phyloP scores from a whole-genome alignment of 176 grass and related monocot genomes.

The Paspalum vaginatum region DNA sequence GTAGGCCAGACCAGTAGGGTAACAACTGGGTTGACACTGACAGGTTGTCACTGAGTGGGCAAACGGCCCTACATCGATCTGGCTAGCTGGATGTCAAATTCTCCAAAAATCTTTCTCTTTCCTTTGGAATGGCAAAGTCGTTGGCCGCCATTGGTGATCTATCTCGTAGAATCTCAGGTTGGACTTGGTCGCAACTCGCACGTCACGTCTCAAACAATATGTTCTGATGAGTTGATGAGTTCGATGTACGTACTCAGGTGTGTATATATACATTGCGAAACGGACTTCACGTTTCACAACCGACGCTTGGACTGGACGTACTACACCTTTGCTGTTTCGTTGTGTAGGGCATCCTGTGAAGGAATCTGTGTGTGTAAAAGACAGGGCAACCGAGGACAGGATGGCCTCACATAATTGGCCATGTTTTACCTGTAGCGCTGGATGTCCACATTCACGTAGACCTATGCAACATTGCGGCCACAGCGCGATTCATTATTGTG shows the following conservation, averaged over 20 bases:
- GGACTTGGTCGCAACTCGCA: neutral
- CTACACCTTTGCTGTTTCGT: no score
- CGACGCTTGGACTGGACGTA: no score
- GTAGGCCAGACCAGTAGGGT: neutral
- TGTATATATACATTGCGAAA: no score
- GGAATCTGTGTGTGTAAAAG: neutral
- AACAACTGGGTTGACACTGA: neutral
- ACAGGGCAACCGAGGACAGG: neutral
- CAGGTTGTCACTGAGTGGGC: slow-evolving; percentile 19
- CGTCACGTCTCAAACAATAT: neutral
- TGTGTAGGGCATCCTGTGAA: no score
- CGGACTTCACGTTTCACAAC: neutral
- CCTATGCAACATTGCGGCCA: neutral
- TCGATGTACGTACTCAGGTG: no score
- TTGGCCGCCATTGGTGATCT: neutral
- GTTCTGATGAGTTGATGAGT: neutral
- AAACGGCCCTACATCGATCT: neutral
- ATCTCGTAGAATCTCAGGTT: neutral
- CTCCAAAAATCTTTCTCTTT: neutral
- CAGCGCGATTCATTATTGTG: neutral
- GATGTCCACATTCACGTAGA: neutral
- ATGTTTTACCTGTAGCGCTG: slow-evolving; percentile 3
- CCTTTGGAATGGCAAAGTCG: neutral
- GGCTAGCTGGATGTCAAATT: slow-evolving; percentile 9
- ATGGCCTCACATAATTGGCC: slow-evolving; percentile 12